These are phyloP conservation scores for Ustilago vetiveriae DNA, from an alignment of 1,284 basidiomycete species.

Conservation along the genomic window DNA sequence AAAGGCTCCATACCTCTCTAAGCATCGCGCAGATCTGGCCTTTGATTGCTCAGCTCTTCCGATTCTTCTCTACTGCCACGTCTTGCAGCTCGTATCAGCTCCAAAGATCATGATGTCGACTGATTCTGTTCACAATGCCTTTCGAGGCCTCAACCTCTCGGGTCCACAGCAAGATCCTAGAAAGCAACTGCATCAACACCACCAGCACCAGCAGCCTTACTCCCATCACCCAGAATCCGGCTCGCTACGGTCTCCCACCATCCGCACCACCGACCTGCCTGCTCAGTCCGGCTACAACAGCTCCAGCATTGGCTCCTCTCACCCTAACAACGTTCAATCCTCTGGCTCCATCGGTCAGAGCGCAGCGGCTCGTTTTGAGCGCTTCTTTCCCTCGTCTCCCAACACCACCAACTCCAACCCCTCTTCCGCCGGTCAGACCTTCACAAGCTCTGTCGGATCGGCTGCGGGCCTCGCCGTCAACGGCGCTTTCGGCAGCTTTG, in stretches of 20 bases:
- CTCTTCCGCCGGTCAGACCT: conserved; percentile 35
- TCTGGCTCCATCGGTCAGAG: conserved; percentile 32
- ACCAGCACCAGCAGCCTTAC: conserved; percentile 13
- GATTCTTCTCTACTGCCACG: too few relatives aligned
- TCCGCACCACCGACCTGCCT: conserved; percentile 24
- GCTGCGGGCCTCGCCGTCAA: conserved; percentile 35
- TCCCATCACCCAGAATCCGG: conserved; percentile 17
- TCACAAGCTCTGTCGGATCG: conserved; percentile 38
- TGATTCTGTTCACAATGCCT: conserved; percentile 40
- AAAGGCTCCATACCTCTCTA: too few relatives aligned
- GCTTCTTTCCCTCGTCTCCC: conserved; percentile 55
- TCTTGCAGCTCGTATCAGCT: too few relatives aligned
- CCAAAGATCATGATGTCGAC: conserved; percentile 34
- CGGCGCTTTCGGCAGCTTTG: conserved; percentile 54
- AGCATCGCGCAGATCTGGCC: too few relatives aligned
- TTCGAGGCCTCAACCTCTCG: conserved; percentile 31
- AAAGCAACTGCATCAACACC: conserved; percentile 20
- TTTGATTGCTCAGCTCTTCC: too few relatives aligned
- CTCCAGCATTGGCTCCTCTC: conserved; percentile 7
- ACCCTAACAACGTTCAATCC: conserved; percentile 11
- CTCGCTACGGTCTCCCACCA: conserved; percentile 38
- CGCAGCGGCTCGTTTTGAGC: conserved; percentile 59
- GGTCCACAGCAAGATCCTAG: conserved; percentile 35
- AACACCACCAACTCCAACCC: conserved; percentile 27
- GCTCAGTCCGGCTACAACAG: conserved; percentile 24